Conservation (phyloP, 176 grass and related monocot genomes). For the Eleusine coracana region DNA sequence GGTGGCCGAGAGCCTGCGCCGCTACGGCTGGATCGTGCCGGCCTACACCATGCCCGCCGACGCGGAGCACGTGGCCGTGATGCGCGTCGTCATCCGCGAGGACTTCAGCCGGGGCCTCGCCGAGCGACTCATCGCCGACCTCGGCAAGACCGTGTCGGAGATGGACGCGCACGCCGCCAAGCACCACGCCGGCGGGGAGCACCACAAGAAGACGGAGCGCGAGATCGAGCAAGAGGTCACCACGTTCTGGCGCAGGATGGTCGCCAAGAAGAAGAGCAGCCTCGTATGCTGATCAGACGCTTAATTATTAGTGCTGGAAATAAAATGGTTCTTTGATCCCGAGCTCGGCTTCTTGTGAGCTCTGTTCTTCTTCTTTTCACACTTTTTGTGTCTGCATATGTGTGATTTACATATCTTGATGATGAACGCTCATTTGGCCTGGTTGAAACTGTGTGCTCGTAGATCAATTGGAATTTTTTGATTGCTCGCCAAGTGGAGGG, state of each 20-base stretch:
- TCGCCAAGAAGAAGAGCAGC: conserved; percentile 69
- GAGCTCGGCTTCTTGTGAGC: background rate
- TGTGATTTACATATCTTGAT: background rate
- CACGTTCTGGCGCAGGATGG: conserved; percentile 58
- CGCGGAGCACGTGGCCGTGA: conserved; percentile 67
- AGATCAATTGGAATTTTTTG: too few species aligned
- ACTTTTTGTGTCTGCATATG: background rate
- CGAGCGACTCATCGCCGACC: conserved; percentile 62
- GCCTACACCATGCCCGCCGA: conserved; percentile 70
- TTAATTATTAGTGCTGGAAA: background rate
- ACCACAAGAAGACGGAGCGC: conserved; percentile 44
- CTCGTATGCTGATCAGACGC: conserved; percentile 42
- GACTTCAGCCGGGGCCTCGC: conserved; percentile 80
- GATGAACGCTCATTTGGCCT: background rate
- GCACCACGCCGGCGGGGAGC: background rate
- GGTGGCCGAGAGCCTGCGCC: conserved; percentile 66
- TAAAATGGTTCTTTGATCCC: background rate
- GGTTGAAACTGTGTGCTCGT: background rate
- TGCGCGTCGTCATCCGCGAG: conserved; percentile 76
- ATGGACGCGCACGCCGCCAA: conserved; percentile 63
- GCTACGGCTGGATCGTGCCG: conserved; percentile 9
- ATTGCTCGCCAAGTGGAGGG: too few species aligned
- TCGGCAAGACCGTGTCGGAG: conserved; percentile 58
- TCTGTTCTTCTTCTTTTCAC: background rate
- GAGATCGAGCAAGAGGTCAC: conserved; percentile 69